Evolutionary conservation across 2,329 filamentous ascomycete genomes (phyloP), one percentile per base, ranked within the genome.

Genomic region (Aureobasidium uvarum): DNA sequence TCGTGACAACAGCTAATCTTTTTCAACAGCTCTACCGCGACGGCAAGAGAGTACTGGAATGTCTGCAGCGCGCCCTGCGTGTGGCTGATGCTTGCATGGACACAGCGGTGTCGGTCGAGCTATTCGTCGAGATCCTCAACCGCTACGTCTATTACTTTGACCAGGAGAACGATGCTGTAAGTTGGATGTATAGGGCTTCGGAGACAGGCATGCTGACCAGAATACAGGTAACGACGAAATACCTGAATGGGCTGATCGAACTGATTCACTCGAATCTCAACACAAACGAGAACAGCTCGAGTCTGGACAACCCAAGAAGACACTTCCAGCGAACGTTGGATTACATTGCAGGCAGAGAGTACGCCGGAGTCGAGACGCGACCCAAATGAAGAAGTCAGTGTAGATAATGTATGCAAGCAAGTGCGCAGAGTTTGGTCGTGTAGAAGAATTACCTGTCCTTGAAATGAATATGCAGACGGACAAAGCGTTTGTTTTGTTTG

Each of bases 21-120:
- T 7, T 38, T n/a, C 7, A 38, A 14, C 71, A 95, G 92, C 86
- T 96, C 55, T 99, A 99, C 78, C 94, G 95, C 66, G 95, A 99
- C 72, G 95, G 95, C 64, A 99, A 99, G 80, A 88, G 95, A 58
- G 95, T 99, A 2, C 85, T 99, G 6, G 95, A 99, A 77, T 99
- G 95, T 74, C 83, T 99, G 55, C 95, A 99, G 78, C 89, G 95
- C 65, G 95, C 95, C 13, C 87, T 99, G 11, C 89, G 96, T 41
- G 96, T 99, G 33, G 96, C 95, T 2, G 95, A 99, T 77, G 96
- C 95, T 7, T 99, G 95, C 80, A 99, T 99, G 95, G 96, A 99
- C 78, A 95, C 93, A 8, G 92, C 92, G 7, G 92, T 97, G 4
- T 97, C 92, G 2, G 95, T 99, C 54, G 96, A 99, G 79, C 84